Base-by-base conservation (phyloP, 2,329 filamentous ascomycete genomes). In the Exutisphaerella laricina region DNA sequence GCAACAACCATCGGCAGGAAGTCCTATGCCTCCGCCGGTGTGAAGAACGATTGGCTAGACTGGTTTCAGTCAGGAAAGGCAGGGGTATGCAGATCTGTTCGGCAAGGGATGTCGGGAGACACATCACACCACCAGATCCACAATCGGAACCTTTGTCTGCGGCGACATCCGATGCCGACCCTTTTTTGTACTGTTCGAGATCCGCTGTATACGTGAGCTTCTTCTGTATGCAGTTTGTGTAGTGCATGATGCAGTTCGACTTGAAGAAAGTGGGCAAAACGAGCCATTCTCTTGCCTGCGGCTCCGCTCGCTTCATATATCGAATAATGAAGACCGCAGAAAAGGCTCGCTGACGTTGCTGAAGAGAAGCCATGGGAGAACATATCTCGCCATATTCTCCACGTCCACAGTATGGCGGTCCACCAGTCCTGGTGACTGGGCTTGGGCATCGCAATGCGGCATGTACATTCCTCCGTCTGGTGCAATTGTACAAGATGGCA, bases 101-200 rank as follows among this genome's bases (percentile, higher is more conserved):
- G 7, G 26, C 43, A 31, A 41, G 43, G 43, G 31, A 41, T 45
- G 37, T 45, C 37, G 43, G 38, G 43, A 41, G 39, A 46, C 20
- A n/a, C 29, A 23, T 45, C 42, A 45, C 42, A 26, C 43, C 38
- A 41, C 43, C 41, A 36, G 13, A 29, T 21, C 8, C 22, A 14
- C 38, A 40, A 31, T 29, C 23, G 25, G 13, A 13, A 10, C 4
- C 6, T 10, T 25, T 2, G 5, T 22, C n/a, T 9, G 16, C 14
- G 35, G 35, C 36, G 36, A 39, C 8, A 14, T 18, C 39, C 39
- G 39, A 13, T 28, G 29, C 21, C 23, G 14, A 33, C 30, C 4
- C 14, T 16, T 33, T 18, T 13, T 23, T 20, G 33, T 26, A 23
- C 14, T 20, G 33, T 22, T 22, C 33, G 18, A 21, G 10, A 5